These are phyloP conservation scores for Neostapfia colusana DNA, from an alignment of 176 grass and related monocot genomes.

Conservation along the genomic window DNA sequence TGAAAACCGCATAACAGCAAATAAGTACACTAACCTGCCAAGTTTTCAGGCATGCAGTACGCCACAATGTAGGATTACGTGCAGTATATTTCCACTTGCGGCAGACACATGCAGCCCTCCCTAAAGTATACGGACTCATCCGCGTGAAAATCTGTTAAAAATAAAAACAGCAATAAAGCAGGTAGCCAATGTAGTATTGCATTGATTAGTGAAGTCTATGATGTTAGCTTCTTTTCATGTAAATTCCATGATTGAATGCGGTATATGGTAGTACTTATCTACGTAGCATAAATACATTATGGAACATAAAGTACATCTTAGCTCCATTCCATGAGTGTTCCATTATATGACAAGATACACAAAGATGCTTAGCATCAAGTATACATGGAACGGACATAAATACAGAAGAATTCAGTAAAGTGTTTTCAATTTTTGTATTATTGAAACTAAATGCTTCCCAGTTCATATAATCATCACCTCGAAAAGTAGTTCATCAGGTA, in stretches of 20 bases:
- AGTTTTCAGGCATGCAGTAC: constrained; percentile 69
- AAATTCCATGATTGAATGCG: constrained; percentile 19
- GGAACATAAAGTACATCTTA: background rate
- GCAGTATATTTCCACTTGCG: constrained; percentile 90
- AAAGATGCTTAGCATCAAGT: constrained; percentile 12
- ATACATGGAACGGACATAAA: constrained; percentile 1
- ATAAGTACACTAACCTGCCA: constrained; percentile 70
- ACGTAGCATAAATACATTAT: constrained; percentile 6
- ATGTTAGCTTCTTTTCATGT: constrained; percentile 20
- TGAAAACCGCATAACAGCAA: constrained; percentile 25
- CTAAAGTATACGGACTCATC: constrained; percentile 79
- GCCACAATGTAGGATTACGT: constrained; percentile 86
- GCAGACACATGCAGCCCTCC: constrained; percentile 83
- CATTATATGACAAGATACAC: constrained; percentile 8
- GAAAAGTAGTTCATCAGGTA: constrained; percentile 84
- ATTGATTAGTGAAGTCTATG: constrained; percentile 3
- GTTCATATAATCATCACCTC: constrained; percentile 55
- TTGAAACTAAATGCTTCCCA: constrained; percentile 13
- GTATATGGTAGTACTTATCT: background rate
- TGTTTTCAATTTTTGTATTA: background rate
- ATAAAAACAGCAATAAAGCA: constrained; percentile 2
- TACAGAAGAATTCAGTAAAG: background rate
- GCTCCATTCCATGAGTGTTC: background rate
- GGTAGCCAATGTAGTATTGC: background rate
- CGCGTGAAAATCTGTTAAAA: constrained; percentile 74